Percentiles rank a stretch among this genome's conserved stretches.
Conservation (phyloP, 148 eudicot genomes). For the Nepenthes mirabilis region DNA sequence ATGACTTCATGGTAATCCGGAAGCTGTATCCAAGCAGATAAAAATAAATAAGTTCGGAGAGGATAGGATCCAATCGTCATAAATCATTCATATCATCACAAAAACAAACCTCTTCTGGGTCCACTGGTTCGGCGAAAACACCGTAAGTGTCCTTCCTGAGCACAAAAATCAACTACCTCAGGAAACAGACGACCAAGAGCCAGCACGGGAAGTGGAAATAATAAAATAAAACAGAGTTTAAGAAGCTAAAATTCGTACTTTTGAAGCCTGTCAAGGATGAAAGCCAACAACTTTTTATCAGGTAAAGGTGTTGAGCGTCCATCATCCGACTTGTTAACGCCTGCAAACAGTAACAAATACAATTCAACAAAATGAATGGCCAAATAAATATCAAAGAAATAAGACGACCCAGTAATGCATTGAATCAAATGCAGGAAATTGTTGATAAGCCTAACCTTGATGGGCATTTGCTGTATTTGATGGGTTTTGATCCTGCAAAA, state of each 20-base stretch:
- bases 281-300: conserved; percentile 43
- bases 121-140: conserved; percentile 86
- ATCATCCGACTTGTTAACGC: conserved; percentile 14
- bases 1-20: conserved; percentile 79
- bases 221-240: background rate
- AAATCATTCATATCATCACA: conserved; percentile 1
- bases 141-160: conserved; percentile 82
- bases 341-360: conserved; percentile 16
- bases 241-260: conserved; percentile 16
- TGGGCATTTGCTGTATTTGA: conserved; percentile 8
- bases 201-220: background rate
- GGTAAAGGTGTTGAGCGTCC: conserved; percentile 38
- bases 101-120: conserved; percentile 64
- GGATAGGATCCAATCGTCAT: background rate
- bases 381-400: background rate
- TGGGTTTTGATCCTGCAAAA: conserved; percentile 17
- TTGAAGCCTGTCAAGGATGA: conserved; percentile 48
- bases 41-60: background rate
- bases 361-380: background rate
- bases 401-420: background rate
- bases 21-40: conserved; percentile 36
- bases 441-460: conserved; percentile 23
- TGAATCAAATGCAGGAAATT: background rate
- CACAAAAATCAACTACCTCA: conserved; percentile 11
- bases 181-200: conserved; percentile 10